Evolutionary conservation across 164 flowering plant genomes (phyloP), one percentile per base, ranked within the genome.

Genomic region (Euptelea pleiosperma): DNA sequence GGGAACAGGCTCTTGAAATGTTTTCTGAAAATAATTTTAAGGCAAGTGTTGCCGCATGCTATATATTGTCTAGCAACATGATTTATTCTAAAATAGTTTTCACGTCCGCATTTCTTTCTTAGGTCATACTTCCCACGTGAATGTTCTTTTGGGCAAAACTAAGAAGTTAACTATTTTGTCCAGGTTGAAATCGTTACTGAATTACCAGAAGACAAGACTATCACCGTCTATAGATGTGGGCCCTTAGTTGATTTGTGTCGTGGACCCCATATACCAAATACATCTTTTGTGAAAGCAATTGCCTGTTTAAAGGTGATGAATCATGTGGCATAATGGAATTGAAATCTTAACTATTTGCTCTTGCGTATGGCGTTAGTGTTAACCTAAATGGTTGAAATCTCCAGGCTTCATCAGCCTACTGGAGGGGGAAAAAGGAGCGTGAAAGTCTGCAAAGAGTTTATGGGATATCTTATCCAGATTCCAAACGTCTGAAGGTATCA

Each of bases 211-310:
- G 96, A 91, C 75, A 91, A 91, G 70, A 91, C 98, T 21, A 91
- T 94, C 49, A 94, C 99, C 3, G 98, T 94, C n/a, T 94, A 94
- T 56, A 80, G 99, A 73, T 94, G 99, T 79, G 99, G 99, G 4
- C 98, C 98, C 7, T 73, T 94, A 61, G 96, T 94, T 65, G 99
- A 94, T 73, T 75, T 94, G 56, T 94, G 99, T 66, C 93, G 99
- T 58, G 98, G 99, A 26, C 99, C 99, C 16, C 99, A 94, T 73
- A 94, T 94, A 58, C 99, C 99, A 26, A 94, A 84, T 65, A 94
- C 98, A 35, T 85, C 99, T 49, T 94, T 86, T 79, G 97, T 87
- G 22, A 93, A 93, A 68, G 96, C 97, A 49, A 67, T 93, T 74
- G 65, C 77, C 15, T 93, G 99, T 73, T 71, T 86, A 60, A 93